Percentiles rank a stretch among this genome's conserved stretches.
phyloP scores from a whole-genome alignment of 495 filamentous ascomycete species.

The Sporormia fimetaria region DNA sequence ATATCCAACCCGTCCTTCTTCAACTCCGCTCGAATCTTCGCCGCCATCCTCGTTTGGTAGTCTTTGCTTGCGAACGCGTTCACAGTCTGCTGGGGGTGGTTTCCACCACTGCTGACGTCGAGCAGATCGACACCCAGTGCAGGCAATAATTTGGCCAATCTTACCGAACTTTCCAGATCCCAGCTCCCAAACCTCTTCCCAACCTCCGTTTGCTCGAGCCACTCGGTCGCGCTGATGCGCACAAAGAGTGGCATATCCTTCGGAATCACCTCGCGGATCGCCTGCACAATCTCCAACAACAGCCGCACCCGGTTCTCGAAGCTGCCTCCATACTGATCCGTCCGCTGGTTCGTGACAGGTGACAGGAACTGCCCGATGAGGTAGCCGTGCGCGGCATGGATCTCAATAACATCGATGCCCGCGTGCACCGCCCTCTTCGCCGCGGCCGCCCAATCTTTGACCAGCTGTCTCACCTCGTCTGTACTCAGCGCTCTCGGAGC shows the following conservation, averaged over 20 bases:
- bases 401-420: constrained; percentile 48
- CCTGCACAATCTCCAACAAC: constrained; percentile 29
- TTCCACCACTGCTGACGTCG: constrained; percentile 53
- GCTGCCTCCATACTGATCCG: constrained; percentile 35
- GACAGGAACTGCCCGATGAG: constrained; percentile 29
- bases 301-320: constrained; percentile 36
- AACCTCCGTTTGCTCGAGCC: constrained; percentile 37
- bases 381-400: constrained; percentile 44
- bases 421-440: constrained; percentile 45
- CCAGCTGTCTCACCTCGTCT: constrained; percentile 47
- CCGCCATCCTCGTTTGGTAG: constrained; percentile 57
- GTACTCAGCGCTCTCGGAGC: constrained; percentile 45
- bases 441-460: constrained; percentile 43
- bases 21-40: constrained; percentile 35
- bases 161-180: constrained; percentile 46
- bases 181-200: constrained; percentile 39
- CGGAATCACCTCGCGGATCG: constrained; percentile 21
- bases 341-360: constrained; percentile 34
- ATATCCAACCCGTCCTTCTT: constrained; percentile 45
- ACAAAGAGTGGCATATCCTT: constrained; percentile 31
- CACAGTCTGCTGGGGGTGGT: constrained; percentile 48
- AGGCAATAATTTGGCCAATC: constrained; percentile 42
- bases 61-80: constrained; percentile 38
- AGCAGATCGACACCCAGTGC: constrained; percentile 50
- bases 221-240: constrained; percentile 33